Evolutionary conservation across 176 grass and related monocot genomes (phyloP).

Genomic region (Musa schizocarpa): DNA sequence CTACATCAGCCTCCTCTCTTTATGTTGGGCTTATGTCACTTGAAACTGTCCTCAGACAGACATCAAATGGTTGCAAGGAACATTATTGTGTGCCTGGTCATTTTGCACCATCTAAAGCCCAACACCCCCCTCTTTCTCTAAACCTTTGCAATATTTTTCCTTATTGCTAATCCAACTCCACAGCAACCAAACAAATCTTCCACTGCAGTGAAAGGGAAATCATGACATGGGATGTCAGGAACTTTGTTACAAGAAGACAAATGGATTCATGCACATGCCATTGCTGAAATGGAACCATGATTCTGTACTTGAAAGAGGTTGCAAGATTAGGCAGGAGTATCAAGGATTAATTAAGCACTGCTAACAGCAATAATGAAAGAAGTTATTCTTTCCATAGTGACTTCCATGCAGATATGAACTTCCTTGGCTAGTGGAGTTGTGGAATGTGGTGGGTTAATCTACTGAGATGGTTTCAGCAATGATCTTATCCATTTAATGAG

Average conservation of each 20-base stretch:
- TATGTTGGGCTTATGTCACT: too few species aligned
- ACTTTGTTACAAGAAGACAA: not conserved
- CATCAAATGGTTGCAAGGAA: too few species aligned
- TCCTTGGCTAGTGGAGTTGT: not conserved
- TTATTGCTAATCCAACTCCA: not conserved
- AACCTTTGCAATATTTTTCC: not conserved
- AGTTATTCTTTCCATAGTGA: conserved; percentile 1
- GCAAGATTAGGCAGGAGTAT: not conserved
- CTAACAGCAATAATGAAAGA: not conserved
- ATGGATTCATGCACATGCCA: too few species aligned
- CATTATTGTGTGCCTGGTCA: too few species aligned
- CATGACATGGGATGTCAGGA: not conserved
- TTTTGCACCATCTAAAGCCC: conserved; percentile 1
- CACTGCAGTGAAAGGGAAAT: not conserved
- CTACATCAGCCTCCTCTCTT: too few species aligned
- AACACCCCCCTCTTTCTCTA: too few species aligned
- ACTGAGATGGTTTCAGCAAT: not conserved
- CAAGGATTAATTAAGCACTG: not conserved
- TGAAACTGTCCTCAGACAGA: too few species aligned
- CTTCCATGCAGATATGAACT: conserved; percentile 9
- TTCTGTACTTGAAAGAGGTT: not conserved
- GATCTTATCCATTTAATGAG: not conserved
- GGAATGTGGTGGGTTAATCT: not conserved
- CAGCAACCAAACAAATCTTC: too few species aligned
- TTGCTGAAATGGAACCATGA: not conserved